These are phyloP conservation scores for Coffea canephora DNA, from an alignment of 257 asterid species.

Conservation along the genomic window DNA sequence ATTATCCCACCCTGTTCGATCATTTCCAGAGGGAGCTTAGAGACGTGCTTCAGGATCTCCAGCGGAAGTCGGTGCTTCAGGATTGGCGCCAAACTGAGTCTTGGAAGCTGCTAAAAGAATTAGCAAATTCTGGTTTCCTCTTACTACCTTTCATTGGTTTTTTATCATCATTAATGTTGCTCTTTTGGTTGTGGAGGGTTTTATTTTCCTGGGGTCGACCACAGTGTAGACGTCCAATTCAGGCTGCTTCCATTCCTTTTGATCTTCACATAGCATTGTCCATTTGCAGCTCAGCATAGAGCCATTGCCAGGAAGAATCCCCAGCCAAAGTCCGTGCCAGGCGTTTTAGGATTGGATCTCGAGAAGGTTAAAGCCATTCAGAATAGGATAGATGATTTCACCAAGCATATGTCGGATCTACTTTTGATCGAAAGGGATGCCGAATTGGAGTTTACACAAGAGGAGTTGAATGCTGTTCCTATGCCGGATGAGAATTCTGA, in stretches of 20 bases:
- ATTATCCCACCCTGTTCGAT: slow-evolving; percentile 93
- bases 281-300: slow-evolving; percentile 80
- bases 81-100: slow-evolving; percentile 86
- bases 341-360: slow-evolving; percentile 65
- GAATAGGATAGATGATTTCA: slow-evolving; percentile 62
- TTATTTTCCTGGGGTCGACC: background rate
- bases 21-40: slow-evolving; percentile 95
- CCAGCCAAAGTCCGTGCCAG: slow-evolving; percentile 48
- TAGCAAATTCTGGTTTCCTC: slow-evolving; percentile 70
- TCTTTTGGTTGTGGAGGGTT: background rate
- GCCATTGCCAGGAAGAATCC: slow-evolving; percentile 78
- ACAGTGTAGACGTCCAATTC: background rate
- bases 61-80: slow-evolving; percentile 43
- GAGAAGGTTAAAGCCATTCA: slow-evolving; percentile 71
- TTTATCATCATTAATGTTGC: background rate
- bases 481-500: slow-evolving; percentile 59
- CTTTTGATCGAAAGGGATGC: slow-evolving; percentile 88
- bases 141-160: background rate
- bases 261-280: slow-evolving; percentile 8
- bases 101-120: slow-evolving; percentile 83
- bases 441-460: slow-evolving; percentile 88
- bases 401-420: slow-evolving; percentile 64
- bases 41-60: slow-evolving; percentile 67
- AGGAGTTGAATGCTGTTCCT: slow-evolving; percentile 88
- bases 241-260: background rate